Evolutionary conservation across 345 rosid genomes (phyloP), one percentile per base, ranked within the genome.

Genomic region (Populus deltoides): DNA sequence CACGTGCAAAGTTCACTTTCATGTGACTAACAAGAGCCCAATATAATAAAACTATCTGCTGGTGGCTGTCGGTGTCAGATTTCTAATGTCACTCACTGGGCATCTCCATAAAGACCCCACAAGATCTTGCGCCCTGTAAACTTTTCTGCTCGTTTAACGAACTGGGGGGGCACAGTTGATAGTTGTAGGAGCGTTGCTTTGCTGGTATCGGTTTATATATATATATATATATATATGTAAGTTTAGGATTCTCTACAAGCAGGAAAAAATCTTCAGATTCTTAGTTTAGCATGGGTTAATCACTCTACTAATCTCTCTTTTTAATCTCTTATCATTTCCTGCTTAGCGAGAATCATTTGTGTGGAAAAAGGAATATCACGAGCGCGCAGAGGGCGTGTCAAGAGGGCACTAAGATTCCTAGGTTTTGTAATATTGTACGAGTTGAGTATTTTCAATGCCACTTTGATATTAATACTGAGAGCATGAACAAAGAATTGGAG

Each of bases 1-100:
- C 74, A 59, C 61, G 61, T 69, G 63, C 31, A 13, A 43, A 8
- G 12, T 45, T 62, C 61, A 57, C 10, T 57, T 77, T 65, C 78
- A 75, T 6, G 62, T 73, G 51, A 13, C 47, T 5, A 62, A 25
- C 55, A 24, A 39, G 39, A 53, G 59, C 24, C 1, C 59, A 7
- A 20, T 20, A 3, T 53, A 53, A 53, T 20, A 53, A 18, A 6
- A 16, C 36, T 31, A 31, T 22, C 57, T 49, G 29, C 13, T 22
- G 61, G 38, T 74, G 65, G 57, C 41, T 43, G 25, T 74, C 68
- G 1, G 35, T 43, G 53, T 41, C 57, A 15, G 10, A 1, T 13
- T 15, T 6, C 17, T 1, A 39, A 63, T 20, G 20, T 74, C 29
- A 45, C 9, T 41, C 27, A 7, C 53, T 1, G 38, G 16, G 69